These are phyloP conservation scores for Hymenoscyphus repandus DNA, from an alignment of 2,329 filamentous ascomycete genomes.

Conservation along the genomic window DNA sequence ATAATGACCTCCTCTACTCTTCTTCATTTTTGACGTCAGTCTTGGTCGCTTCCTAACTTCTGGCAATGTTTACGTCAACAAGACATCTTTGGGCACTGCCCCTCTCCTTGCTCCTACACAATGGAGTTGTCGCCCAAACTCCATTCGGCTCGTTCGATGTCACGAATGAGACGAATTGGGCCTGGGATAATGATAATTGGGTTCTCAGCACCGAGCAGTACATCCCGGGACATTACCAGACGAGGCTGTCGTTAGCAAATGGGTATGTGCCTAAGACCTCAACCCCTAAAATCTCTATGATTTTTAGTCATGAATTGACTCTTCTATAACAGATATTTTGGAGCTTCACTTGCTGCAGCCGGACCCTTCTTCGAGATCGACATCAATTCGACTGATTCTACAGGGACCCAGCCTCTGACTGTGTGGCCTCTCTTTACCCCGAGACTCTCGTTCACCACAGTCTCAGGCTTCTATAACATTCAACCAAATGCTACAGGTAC, in stretches of 20 bases:
- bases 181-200: conserved; percentile 29
- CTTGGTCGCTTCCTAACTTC: too few species aligned
- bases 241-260: conserved; percentile 29
- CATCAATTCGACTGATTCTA: conserved; percentile 28
- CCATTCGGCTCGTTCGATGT: conserved; percentile 4
- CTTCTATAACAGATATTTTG: conserved; percentile 25
- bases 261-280: conserved; percentile 19
- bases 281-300: background rate
- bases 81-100: too few species aligned
- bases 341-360: conserved; percentile 27
- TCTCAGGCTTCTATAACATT: conserved; percentile 61
- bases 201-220: conserved; percentile 25
- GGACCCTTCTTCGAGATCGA: conserved; percentile 32
- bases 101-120: too few species aligned
- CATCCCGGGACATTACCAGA: conserved; percentile 29
- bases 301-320: background rate
- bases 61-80: too few species aligned
- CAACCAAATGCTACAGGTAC: conserved; percentile 53
- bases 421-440: conserved; percentile 64
- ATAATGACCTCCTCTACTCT: too few species aligned
- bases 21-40: too few species aligned
- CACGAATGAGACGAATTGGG: conserved; percentile 17
- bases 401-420: conserved; percentile 38
- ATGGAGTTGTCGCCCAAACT: too few species aligned
- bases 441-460: conserved; percentile 61